phyloP scores from a whole-genome alignment of 306 rosid genomes.

The Casuarina equisetifolia region DNA sequence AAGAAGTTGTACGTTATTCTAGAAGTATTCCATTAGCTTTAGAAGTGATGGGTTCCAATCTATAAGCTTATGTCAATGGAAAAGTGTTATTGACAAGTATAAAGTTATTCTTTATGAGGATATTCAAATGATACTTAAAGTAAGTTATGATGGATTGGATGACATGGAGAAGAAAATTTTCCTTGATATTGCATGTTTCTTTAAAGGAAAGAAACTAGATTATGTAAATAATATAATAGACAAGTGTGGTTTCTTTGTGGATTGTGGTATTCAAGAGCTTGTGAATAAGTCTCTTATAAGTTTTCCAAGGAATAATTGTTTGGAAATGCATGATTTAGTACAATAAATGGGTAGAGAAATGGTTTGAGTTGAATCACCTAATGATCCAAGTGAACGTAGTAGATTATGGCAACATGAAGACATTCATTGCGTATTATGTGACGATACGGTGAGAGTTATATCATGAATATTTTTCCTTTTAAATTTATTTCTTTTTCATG shows the following conservation, averaged over 20 bases:
- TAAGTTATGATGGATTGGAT: slow-evolving; percentile 31
- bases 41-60: slow-evolving; percentile 27
- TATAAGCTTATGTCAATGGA: slow-evolving; percentile 23
- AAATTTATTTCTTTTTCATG: too few relatives aligned
- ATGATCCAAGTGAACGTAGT: slow-evolving; percentile 25
- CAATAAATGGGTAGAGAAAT: slow-evolving; percentile 30
- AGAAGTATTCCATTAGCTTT: slow-evolving; percentile 39
- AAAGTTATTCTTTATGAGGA: slow-evolving; percentile 16
- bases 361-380: slow-evolving; percentile 29
- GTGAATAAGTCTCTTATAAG: slow-evolving; percentile 27
- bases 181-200: slow-evolving; percentile 43
- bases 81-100: too few relatives aligned
- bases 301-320: background rate
- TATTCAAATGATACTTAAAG: slow-evolving; percentile 14
- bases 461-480: too few relatives aligned
- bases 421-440: slow-evolving; percentile 18
- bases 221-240: slow-evolving; percentile 24
- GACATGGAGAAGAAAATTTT: slow-evolving; percentile 16
- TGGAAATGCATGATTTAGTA: slow-evolving; percentile 34
- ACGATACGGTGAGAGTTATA: background rate
- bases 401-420: slow-evolving; percentile 36
- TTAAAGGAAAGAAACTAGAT: slow-evolving; percentile 19
- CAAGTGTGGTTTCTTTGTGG: slow-evolving; percentile 15
- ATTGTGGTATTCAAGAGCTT: slow-evolving; percentile 20
- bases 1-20: slow-evolving; percentile 14